Conservation (phyloP, 495 filamentous ascomycete species). For the Clohesyomyces aquaticus region DNA sequence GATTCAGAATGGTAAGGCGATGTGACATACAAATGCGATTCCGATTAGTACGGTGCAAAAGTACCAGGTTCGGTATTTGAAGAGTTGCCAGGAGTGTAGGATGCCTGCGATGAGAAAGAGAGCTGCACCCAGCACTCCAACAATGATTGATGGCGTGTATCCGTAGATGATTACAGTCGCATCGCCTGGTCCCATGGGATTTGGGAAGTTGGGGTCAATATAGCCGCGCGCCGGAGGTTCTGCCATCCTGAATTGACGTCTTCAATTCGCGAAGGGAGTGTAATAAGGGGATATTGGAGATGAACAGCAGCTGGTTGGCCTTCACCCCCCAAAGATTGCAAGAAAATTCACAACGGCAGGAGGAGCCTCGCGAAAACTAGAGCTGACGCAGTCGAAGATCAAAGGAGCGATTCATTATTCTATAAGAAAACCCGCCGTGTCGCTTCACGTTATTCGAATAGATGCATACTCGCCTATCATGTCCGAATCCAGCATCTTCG, state of each 20-base stretch:
- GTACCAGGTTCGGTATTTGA: conserved; percentile 59
- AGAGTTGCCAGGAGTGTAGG: conserved; percentile 55
- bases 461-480: not conserved
- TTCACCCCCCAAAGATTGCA: too few species aligned
- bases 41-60: conserved; percentile 64
- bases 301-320: too few species aligned
- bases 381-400: too few species aligned
- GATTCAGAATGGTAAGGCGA: too few species aligned
- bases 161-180: conserved; percentile 38
- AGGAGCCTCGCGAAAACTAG: too few species aligned
- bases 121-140: conserved; percentile 54
- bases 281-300: not conserved
- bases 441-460: not conserved
- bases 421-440: not conserved
- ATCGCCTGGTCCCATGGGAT: conserved; percentile 39
- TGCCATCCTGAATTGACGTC: not conserved
- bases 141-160: conserved; percentile 53
- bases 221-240: conserved; percentile 27
- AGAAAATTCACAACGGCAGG: too few species aligned
- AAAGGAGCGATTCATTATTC: too few species aligned
- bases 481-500: not conserved
- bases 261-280: not conserved
- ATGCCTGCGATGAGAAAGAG: conserved; percentile 56
- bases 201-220: conserved; percentile 45
- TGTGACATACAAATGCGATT: conserved; percentile 55